Evolutionary conservation across 495 filamentous ascomycete species (phyloP), one percentile per base, ranked within the genome.

Genomic region (Haplographium delicatum): DNA sequence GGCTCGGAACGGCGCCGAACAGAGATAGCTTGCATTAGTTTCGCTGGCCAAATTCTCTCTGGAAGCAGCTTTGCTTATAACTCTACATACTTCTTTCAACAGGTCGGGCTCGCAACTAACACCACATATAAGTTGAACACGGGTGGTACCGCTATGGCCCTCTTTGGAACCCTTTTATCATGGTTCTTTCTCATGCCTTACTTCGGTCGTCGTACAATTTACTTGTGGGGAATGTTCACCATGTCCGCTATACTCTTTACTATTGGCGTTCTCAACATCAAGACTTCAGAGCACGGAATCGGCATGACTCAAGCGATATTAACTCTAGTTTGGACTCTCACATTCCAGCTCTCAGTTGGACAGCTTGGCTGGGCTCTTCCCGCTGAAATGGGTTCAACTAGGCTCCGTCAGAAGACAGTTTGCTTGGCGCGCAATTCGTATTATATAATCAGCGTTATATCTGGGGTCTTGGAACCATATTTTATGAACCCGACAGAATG

Each of bases 401-500:
- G 54, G 23, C 37, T 57, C 2, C 42, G 54, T 5, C 25, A 50
- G 13, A 52, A 53, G 16, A 57, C 49, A 13, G 28, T 57, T 7
- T n/a, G 13, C 5, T n/a, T 57, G 10, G 48, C 18, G 6, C 74
- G 79, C 15, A 75, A 72, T 50, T 62, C 71, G 6, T 81, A 81
- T 62, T 73, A 75, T 55, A 60, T 78, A 44, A 66, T 63, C 51
- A 62, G 59, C 44, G 84, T 87, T 52, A 62, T 88, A 51, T 79
- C 73, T 51, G 76, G 75, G 40, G 79, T 86, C 11, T 57, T 90
- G 2, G 86, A 84, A 0, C 82, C 83, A 0, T 84, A 85, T 57
- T 85, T 86, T 80, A 62, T 89, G 35, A 89, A 87, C 65, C 83
- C 2, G 65, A 63, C 0, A 79, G 78, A 0, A 85, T 85, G 85